phyloP scores from a whole-genome alignment of 2,329 filamentous ascomycete species.

The Epichloe festucae region DNA sequence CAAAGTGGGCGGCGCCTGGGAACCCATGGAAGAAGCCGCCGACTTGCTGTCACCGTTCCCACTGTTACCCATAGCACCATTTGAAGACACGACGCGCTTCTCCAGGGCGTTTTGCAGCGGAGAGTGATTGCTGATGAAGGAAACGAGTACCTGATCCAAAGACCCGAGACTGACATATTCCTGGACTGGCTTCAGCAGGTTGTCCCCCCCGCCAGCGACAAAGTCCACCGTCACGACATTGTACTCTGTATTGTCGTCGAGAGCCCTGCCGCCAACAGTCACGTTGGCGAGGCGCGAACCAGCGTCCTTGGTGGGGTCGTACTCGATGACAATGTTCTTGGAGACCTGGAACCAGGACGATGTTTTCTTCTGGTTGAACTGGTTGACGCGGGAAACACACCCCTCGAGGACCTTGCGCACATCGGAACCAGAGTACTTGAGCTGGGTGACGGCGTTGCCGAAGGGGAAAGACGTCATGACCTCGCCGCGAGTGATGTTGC shows the following conservation, averaged over 20 bases:
- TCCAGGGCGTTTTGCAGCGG: constrained; percentile 39
- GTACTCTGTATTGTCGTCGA: constrained; percentile 36
- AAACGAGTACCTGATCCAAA: constrained; percentile 39
- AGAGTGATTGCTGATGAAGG: constrained; percentile 34
- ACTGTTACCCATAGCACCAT: background rate
- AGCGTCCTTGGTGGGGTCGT: constrained; percentile 36
- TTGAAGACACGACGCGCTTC: constrained; percentile 17
- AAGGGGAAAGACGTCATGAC: constrained; percentile 54
- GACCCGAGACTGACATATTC: constrained; percentile 35
- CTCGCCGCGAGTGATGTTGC: constrained; percentile 48
- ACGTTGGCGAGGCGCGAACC: constrained; percentile 40
- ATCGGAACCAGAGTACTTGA: constrained; percentile 37
- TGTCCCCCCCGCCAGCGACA: constrained; percentile 49
- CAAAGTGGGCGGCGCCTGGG: background rate
- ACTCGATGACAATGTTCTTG: constrained; percentile 40
- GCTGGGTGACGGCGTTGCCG: constrained; percentile 49
- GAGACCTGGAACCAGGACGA: constrained; percentile 50
- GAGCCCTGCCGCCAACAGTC: constrained; percentile 32
- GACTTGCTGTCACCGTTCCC: background rate
- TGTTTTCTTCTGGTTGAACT: constrained; percentile 37
- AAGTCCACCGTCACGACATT: constrained; percentile 51
- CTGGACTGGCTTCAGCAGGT: constrained; percentile 33
- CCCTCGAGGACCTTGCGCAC: constrained; percentile 48
- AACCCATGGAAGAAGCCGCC: background rate
- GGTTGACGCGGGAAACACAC: constrained; percentile 39